Base-by-base conservation (phyloP, 768 basidiomycete genomes). In the Suillus sp. region DNA sequence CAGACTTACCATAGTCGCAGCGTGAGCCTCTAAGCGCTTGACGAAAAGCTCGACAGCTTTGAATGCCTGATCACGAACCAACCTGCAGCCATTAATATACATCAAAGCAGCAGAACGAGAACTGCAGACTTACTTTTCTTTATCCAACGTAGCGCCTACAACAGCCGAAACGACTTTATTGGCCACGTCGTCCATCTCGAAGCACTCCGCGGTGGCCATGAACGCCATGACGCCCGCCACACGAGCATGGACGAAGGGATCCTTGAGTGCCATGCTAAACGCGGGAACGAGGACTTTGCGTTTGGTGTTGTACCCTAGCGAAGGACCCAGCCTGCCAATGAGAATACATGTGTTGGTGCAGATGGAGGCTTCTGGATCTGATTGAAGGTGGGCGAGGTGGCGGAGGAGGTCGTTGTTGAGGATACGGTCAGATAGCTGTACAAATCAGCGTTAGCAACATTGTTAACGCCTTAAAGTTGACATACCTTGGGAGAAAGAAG, bases 261-360 rank as follows among this genome's bases (percentile, higher is more conserved):
- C 97, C 72, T 94, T 95, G 43, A 98, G 72, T 2, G 93, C 92
- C 51, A 94, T 84, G 4, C 90, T 84, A 74, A 99, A 98, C 4
- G 97, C 96, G 4, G 96, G 94, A 1, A 98, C 93, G 7, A 99
- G 86, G n/a, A 99, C 95, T 71, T 99, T 99, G 67, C 90, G 86
- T 73, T 95, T 94, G 4, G 96, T 97, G 69, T 94, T 90, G 62
- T 90, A 86, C 1, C 92, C 92, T 1, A 99, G 78, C 2, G 86
- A 83, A 0, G 93, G 92, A 0, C 92, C 95, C 6, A 99, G 82
- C 8, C 96, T 86, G n/a, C 96, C 96, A 62, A 99, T 87, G 4
- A 99, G 85, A 67, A 99, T 98, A 70, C 95, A 96, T 0, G 97
- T 97, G 70, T 99, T 99, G 18, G 97, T 99, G 53, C 97, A 85